A percentile compares a stretch with the other conserved stretches of the same genome.
These are phyloP conservation scores for Candida glucosophila DNA, from an alignment of 1,139 yeast genomes.

Conservation along the genomic window DNA sequence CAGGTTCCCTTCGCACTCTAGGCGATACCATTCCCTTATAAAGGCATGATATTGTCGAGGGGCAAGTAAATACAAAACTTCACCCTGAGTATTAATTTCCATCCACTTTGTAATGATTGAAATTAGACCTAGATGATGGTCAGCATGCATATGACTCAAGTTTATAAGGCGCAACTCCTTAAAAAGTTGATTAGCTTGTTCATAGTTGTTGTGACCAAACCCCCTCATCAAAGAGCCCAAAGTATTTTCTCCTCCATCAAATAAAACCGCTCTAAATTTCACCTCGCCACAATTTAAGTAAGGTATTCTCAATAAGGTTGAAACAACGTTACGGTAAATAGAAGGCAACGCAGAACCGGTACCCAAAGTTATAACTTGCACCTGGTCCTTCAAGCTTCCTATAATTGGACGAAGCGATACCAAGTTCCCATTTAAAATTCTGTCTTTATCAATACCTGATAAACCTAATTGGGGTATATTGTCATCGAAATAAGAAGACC, in stretches of 20 bases:
- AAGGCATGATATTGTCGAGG: conserved; percentile 75
- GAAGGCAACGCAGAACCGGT: conserved; percentile 94
- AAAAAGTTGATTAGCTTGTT: conserved; percentile 30
- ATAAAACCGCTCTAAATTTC: conserved; percentile 38
- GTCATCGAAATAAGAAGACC: conserved; percentile 36
- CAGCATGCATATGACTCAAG: conserved; percentile 92
- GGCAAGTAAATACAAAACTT: conserved; percentile 46
- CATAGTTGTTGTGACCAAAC: conserved; percentile 35
- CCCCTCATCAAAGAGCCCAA: conserved; percentile 62
- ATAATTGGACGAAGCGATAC: conserved; percentile 12
- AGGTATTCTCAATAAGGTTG: conserved; percentile 69
- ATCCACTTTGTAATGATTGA: conserved; percentile 69
- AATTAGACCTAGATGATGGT: conserved; percentile 84
- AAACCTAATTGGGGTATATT: conserved; percentile 25
- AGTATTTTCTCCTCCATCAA: conserved; percentile 95
- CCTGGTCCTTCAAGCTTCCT: conserved; percentile 35
- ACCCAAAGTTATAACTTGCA: conserved; percentile 75
- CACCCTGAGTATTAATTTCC: conserved; percentile 19
- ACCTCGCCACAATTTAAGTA: conserved; percentile 13
- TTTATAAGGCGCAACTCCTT: conserved; percentile 57
- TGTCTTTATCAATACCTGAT: conserved; percentile 9
- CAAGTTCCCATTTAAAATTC: conserved; percentile 12
- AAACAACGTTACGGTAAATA: conserved; percentile 73
- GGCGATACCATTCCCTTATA: conserved; percentile 57
- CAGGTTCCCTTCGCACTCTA: conserved; percentile 32